phyloP scores from a whole-genome alignment of 805 yeast species.

The Wickerhamomyces bovis region DNA sequence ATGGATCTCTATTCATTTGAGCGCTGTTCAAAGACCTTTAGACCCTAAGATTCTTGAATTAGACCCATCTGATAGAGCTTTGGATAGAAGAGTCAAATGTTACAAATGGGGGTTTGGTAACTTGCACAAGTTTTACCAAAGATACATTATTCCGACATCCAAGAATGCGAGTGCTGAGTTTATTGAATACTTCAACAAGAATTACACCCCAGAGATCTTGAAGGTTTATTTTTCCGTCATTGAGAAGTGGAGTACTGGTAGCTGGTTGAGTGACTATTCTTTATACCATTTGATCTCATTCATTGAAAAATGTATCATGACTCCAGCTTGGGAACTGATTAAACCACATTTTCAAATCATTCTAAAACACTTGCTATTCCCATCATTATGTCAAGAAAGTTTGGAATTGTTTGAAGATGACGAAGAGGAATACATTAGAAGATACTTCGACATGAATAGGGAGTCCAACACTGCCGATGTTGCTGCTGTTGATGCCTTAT shows the following conservation, averaged over 20 bases:
- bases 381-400: constrained; percentile 66
- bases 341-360: constrained; percentile 61
- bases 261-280: constrained; percentile 63
- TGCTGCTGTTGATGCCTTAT: constrained; percentile 73
- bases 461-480: constrained; percentile 68
- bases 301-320: constrained; percentile 52
- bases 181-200: constrained; percentile 44
- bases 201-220: constrained; percentile 67
- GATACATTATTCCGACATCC: constrained; percentile 37
- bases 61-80: constrained; percentile 41
- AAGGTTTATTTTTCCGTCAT: constrained; percentile 49
- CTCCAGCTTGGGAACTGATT: constrained; percentile 53
- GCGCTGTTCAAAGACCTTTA: constrained; percentile 46
- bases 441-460: constrained; percentile 56
- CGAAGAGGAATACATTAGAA: constrained; percentile 82
- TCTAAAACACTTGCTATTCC: constrained; percentile 65
- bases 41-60: constrained; percentile 45
- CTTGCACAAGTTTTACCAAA: constrained; percentile 59
- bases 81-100: constrained; percentile 53
- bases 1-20: constrained; percentile 67
- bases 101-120: constrained; percentile 90
- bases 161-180: constrained; percentile 43
- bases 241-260: constrained; percentile 32
- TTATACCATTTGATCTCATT: constrained; percentile 63
- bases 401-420: constrained; percentile 76